phyloP scores from a whole-genome alignment of 2,329 filamentous ascomycete genomes.

The Alternaria longipes region DNA sequence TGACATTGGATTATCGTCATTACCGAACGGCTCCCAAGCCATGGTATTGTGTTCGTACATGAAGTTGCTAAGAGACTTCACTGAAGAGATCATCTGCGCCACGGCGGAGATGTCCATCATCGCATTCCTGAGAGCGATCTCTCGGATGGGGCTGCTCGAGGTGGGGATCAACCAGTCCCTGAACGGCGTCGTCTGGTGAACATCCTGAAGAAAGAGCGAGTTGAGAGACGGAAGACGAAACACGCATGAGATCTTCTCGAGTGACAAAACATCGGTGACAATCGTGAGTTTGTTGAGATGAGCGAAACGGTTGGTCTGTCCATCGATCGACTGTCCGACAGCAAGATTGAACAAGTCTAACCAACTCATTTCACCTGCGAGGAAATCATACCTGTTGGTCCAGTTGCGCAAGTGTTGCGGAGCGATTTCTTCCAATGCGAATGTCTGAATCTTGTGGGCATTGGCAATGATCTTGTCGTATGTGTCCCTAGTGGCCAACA shows the following conservation, averaged over 20 bases:
- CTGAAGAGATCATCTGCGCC: slow-evolving; percentile 7
- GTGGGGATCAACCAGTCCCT: slow-evolving; percentile 10
- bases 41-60: neutral
- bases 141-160: slow-evolving; percentile 7
- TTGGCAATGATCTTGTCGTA: neutral
- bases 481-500: neutral
- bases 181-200: slow-evolving; percentile 6
- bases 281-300: slow-evolving; percentile 1
- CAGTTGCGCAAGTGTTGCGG: neutral
- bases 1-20: neutral
- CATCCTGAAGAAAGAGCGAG: neutral
- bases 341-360: slow-evolving; percentile 4
- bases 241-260: slow-evolving; percentile 4
- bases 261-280: neutral
- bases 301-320: slow-evolving; percentile 3
- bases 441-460: neutral
- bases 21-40: slow-evolving; percentile 12
- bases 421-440: neutral
- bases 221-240: slow-evolving; percentile 13
- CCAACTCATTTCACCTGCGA: neutral
- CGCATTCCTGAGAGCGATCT: neutral
- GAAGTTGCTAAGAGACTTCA: slow-evolving; percentile 13
- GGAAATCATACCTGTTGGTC: too few species aligned
- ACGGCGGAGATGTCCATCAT: slow-evolving; percentile 16
- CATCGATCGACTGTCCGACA: neutral